Base-by-base conservation (phyloP, 23 red algal species). In the Gracilaria caudata region DNA sequence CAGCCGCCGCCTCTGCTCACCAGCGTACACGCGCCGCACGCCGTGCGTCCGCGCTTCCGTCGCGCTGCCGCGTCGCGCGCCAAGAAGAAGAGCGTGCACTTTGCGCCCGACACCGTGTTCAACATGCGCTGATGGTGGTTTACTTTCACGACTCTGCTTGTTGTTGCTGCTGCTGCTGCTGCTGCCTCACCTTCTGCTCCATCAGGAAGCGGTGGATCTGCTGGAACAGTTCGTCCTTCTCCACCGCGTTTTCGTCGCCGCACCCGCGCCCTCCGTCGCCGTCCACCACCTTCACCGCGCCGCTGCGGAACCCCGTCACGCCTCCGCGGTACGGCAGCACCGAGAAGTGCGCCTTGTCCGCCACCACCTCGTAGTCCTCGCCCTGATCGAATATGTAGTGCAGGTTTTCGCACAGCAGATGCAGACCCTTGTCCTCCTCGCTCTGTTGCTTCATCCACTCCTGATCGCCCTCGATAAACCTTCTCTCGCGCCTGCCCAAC, bases 391-490 rank as follows among this genome's bases (percentile, higher is more conserved):
- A 89, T 12, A 72, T 41, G 51, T 65, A 89, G 39, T 78, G 30
- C 51, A 89, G 9, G 72, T 89, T 89, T 30, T 89, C 85, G 57
- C 61, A 60, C 3, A 89, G 17, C 36, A 74, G 68, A 28, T 60
- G 57, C 51, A 89, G 51, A 29, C 57, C 74, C 39, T 75, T 24
- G 59, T 65, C 43, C 35, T 89, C 66, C 32, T 40, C 63, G 23
- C 43, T 35, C 56, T 89, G 85, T 7, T 68, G 20, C 36, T 34
- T 25, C 40, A 73, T 63, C 85, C 85, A 89, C 17, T 43, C n/a
- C 44, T 43, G 73, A 25, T 78, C 85, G 38, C 45, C 53, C 9
- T 78, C 34, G n/a, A 45, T 37, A 72, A 74, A 89, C 38, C 61
- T 28, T 33, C 29, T 33, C 40, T 89, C 74, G 10, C 51, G 19